These are phyloP conservation scores for Lactuca saligna DNA, from an alignment of 129 eudicot genomes.

Conservation along the genomic window DNA sequence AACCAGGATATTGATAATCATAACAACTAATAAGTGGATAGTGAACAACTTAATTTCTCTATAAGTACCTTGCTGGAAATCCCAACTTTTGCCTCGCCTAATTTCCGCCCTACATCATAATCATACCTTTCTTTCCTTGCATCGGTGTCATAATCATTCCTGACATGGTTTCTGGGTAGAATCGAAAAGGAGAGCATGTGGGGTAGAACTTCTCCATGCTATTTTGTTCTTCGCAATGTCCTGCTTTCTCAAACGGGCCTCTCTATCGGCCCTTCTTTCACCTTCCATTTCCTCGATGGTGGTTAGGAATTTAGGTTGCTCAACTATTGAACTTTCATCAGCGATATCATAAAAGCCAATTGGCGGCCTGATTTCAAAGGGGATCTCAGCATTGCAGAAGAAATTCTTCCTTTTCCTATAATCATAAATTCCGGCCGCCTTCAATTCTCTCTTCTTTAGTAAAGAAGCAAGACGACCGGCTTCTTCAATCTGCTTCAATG, in stretches of 20 bases:
- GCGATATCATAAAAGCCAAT: constrained; percentile 84
- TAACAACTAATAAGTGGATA: too few relatives aligned
- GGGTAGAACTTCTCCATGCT: too few relatives aligned
- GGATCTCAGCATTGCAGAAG: constrained; percentile 68
- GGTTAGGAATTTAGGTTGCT: constrained; percentile 78
- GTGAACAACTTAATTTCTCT: too few relatives aligned
- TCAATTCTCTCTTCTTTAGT: constrained; percentile 91
- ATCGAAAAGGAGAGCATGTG: too few relatives aligned
- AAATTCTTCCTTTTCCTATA: constrained; percentile 85
- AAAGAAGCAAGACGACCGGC: constrained; percentile 95
- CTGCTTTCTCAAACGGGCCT: constrained; percentile 86
- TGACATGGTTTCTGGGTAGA: too few relatives aligned
- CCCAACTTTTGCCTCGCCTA: too few relatives aligned
- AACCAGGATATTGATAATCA: too few relatives aligned
- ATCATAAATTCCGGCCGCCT: constrained; percentile 91
- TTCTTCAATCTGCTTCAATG: too few relatives aligned
- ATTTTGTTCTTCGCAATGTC: constrained; percentile 90
- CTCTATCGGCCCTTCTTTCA: constrained; percentile 82
- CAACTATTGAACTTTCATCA: constrained; percentile 77
- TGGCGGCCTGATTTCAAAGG: constrained; percentile 69
- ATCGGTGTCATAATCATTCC: too few relatives aligned
- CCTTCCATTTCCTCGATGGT: constrained; percentile 94
- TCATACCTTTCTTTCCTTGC: too few relatives aligned
- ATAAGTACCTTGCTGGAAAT: too few relatives aligned
- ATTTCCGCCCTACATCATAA: too few relatives aligned